Percentiles rank a stretch among this genome's conserved stretches.
Evolutionary conservation across 2,329 filamentous ascomycete genomes (phyloP).

Genomic region (Epichloe typhina): DNA sequence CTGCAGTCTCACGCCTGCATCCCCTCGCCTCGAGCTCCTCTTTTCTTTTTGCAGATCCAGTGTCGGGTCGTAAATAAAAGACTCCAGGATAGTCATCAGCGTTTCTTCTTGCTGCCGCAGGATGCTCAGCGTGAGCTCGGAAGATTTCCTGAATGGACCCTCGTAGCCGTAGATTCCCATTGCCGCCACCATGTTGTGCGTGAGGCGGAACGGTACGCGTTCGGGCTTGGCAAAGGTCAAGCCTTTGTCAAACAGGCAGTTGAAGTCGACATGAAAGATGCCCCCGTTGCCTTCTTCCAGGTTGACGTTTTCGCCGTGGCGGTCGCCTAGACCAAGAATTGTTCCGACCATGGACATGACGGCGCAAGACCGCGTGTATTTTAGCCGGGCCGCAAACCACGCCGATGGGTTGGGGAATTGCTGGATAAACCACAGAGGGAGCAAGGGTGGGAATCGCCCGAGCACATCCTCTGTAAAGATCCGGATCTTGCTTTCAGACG

Average conservation of each 20-base stretch:
- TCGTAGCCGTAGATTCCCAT: slow-evolving; percentile 94
- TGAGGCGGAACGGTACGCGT: slow-evolving; percentile 87
- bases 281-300: slow-evolving; percentile 89
- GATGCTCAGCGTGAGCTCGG: slow-evolving; percentile 74
- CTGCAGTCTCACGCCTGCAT: slow-evolving; percentile 36
- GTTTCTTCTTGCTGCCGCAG: slow-evolving; percentile 89
- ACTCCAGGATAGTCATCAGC: slow-evolving; percentile 91
- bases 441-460: slow-evolving; percentile 62
- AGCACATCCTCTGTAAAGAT: slow-evolving; percentile 58
- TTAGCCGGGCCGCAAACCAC: slow-evolving; percentile 81
- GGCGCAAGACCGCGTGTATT: slow-evolving; percentile 85
- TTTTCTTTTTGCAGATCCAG: slow-evolving; percentile 74
- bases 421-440: slow-evolving; percentile 91
- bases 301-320: slow-evolving; percentile 93
- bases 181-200: slow-evolving; percentile 96
- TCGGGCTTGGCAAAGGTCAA: slow-evolving; percentile 92
- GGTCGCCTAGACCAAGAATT: slow-evolving; percentile 82
- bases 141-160: slow-evolving; percentile 80
- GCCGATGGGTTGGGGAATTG: slow-evolving; percentile 85
- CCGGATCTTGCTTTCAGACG: slow-evolving; percentile 44
- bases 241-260: slow-evolving; percentile 97
- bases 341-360: slow-evolving; percentile 99
- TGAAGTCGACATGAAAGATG: slow-evolving; percentile 97
- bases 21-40: slow-evolving; percentile 20
- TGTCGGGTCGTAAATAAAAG: slow-evolving; percentile 93